Evolutionary conservation across 2,329 filamentous ascomycete species (phyloP), one percentile per base, ranked within the genome.

Genomic region (Pseudopyrenochaeta lycopersici): DNA sequence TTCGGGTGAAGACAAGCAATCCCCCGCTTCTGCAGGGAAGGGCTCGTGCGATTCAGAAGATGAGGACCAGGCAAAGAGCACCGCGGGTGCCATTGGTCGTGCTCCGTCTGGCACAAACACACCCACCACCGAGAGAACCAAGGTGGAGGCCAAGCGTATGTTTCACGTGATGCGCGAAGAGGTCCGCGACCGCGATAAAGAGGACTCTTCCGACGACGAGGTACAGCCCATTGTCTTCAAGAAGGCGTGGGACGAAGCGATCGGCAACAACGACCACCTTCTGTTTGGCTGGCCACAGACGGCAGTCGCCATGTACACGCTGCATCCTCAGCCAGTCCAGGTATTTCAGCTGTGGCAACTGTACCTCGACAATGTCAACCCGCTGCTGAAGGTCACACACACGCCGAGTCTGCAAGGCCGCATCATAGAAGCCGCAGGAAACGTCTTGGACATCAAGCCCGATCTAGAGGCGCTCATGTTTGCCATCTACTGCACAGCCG

Each of bases 321-420:
- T 89, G 6, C 89, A 91, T 66, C 89, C 90, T 1, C 68, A 85
- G 0, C 85, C 87, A 1, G 85, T 84, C 0, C 87, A 90, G 54
- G 87, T 90, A 46, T 82, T 84, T 1, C 85, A 84, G 45, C 81
- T 94, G 6, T 94, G 90, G 90, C 88, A 92, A 68, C 79, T 88
- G 4, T 92, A 88, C 63, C 77, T 92, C 10, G 87, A 73, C 17
- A 72, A 72, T 29, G 54, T 73, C 14, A 67, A 73, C 20, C 70
- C 72, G 9, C 46, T 73, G 4, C 41, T 73, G 9, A 68, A 67
- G 32, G 57, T 73, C 14, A 65, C 63, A 1, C 72, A 74, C 43
- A 61, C 62, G 5, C 69, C 71, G 3, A 72, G 64, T 4, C 51
- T 74, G 49, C 27, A 88, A 89, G 65, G 81, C 81, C 14, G 83